Evolutionary conservation across 2,329 filamentous ascomycete species (phyloP).

Genomic region (Periconia macrospinosa): DNA sequence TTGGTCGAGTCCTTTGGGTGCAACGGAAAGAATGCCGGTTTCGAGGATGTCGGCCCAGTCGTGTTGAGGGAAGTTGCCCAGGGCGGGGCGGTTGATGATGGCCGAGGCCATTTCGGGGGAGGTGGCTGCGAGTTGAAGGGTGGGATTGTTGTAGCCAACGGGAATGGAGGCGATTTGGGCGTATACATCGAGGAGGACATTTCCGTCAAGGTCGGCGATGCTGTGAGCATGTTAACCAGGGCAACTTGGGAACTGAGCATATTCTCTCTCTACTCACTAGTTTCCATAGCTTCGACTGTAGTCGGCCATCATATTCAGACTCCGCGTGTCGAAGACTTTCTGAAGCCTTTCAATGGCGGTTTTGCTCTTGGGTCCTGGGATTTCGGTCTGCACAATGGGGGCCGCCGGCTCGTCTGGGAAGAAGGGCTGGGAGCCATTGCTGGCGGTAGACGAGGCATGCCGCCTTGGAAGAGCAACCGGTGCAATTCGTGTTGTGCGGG

Average conservation of each 20-base stretch:
- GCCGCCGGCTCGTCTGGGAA: slow-evolving; percentile 61
- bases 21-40: slow-evolving; percentile 77
- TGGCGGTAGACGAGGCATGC: slow-evolving; percentile 36
- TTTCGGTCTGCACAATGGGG: slow-evolving; percentile 59
- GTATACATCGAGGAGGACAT: slow-evolving; percentile 74
- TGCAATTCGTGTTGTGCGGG: slow-evolving; percentile 15
- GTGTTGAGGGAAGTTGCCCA: slow-evolving; percentile 86
- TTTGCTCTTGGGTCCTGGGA: slow-evolving; percentile 77
- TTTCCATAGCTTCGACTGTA: slow-evolving; percentile 61
- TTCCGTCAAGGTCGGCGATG: slow-evolving; percentile 71
- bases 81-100: slow-evolving; percentile 84
- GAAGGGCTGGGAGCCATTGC: slow-evolving; percentile 50
- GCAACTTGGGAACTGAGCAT: neutral
- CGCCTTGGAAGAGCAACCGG: slow-evolving; percentile 26
- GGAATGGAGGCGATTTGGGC: slow-evolving; percentile 93
- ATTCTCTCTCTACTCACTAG: slow-evolving; percentile 55
- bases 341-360: slow-evolving; percentile 70
- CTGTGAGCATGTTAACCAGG: slow-evolving; percentile 19
- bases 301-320: slow-evolving; percentile 64
- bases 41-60: slow-evolving; percentile 82
- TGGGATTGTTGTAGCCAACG: slow-evolving; percentile 88
- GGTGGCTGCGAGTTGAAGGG: slow-evolving; percentile 68
- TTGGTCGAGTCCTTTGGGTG: slow-evolving; percentile 80
- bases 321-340: slow-evolving; percentile 82
- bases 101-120: slow-evolving; percentile 78